These are phyloP conservation scores for Neurospora tetraspora DNA, from an alignment of 495 filamentous ascomycete species.

Conservation along the genomic window DNA sequence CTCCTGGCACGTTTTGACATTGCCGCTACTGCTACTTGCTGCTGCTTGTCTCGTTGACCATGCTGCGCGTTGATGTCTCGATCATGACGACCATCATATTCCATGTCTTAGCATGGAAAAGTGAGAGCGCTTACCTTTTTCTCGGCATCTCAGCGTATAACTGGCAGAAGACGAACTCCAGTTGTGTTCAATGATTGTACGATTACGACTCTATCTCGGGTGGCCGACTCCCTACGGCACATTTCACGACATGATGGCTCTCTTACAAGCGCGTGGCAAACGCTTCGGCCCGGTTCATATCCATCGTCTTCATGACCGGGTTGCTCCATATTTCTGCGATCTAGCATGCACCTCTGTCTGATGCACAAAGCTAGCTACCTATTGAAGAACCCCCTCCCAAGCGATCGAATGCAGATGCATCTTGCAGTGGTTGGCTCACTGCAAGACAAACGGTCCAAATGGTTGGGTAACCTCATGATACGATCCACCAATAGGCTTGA, in stretches of 20 bases:
- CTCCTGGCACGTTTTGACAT: slow-evolving; percentile 17
- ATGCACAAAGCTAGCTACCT: neutral
- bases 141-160: neutral
- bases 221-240: neutral
- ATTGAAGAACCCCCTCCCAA: neutral
- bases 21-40: slow-evolving; percentile 6
- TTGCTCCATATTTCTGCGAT: neutral
- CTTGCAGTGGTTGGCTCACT: neutral
- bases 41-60: slow-evolving; percentile 2
- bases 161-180: neutral
- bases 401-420: neutral
- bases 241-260: slow-evolving; percentile 6
- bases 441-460: neutral
- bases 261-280: neutral
- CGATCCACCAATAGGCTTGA: neutral
- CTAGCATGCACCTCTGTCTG: neutral
- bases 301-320: neutral
- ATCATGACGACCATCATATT: slow-evolving; percentile 1
- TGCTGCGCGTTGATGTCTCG: slow-evolving; percentile 2
- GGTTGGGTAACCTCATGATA: neutral
- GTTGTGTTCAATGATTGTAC: slow-evolving; percentile 4
- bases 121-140: neutral
- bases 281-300: neutral
- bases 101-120: neutral
- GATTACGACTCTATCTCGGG: neutral